A percentile compares a stretch with the other conserved stretches of the same genome.
phyloP scores from a whole-genome alignment of 331 rosid species.

The Acacia pycnantha region DNA sequence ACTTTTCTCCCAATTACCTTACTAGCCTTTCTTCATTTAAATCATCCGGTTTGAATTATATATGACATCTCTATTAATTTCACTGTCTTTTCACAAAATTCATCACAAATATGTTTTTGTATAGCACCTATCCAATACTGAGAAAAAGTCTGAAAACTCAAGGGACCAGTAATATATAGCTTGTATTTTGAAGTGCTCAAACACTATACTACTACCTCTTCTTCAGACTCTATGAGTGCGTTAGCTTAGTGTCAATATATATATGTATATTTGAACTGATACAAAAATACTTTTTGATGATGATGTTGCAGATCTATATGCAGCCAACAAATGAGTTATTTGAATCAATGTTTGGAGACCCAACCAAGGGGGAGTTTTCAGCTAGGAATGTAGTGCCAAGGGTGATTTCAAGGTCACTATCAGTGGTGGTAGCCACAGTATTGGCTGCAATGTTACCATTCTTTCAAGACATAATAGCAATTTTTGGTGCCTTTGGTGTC shows the following conservation, averaged over 20 bases:
- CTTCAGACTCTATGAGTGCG: background rate
- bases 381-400: conserved; percentile 60
- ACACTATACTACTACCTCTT: background rate
- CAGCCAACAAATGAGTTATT: conserved; percentile 82
- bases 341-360: conserved; percentile 65
- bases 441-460: conserved; percentile 89
- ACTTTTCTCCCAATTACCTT: too few species aligned
- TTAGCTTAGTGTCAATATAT: background rate
- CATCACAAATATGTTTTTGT: background rate
- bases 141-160: background rate
- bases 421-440: conserved; percentile 58
- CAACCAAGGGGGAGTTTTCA: conserved; percentile 62
- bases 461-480: conserved; percentile 71
- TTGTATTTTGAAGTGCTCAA: background rate
- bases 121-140: background rate
- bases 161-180: background rate
- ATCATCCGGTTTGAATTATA: too few species aligned
- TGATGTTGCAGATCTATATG: conserved; percentile 58
- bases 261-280: background rate
- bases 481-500: conserved; percentile 82
- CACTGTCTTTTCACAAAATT: too few species aligned
- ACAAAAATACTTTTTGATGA: background rate
- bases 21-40: too few species aligned
- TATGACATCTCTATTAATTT: too few species aligned
- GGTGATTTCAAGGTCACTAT: conserved; percentile 57